A percentile compares a stretch with the other conserved stretches of the same genome.
Conservation (phyloP, 2,329 filamentous ascomycete species). For the Fusarium goolgardi region DNA sequence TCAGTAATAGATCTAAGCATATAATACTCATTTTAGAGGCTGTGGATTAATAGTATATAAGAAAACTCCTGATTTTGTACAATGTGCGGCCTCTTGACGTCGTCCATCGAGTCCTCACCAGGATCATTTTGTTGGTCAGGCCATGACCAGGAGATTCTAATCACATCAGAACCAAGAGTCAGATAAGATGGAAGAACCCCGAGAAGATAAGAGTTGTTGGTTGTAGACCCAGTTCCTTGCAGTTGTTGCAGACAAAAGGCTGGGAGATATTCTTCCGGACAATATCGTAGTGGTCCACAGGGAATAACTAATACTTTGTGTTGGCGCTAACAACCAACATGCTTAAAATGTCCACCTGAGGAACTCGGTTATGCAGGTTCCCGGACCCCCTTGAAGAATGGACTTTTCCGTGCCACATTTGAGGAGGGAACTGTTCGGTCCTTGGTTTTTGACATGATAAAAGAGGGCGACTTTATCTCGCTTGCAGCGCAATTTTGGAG, state of each 20-base stretch:
- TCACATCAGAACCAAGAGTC: neutral
- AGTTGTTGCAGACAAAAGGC: neutral
- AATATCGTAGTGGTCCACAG: neutral
- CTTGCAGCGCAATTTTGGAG: neutral
- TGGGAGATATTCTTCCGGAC: neutral
- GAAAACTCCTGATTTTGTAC: neutral
- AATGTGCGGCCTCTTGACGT: neutral
- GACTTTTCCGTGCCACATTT: neutral
- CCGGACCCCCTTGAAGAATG: neutral
- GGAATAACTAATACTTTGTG: neutral
- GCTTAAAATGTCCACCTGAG: neutral
- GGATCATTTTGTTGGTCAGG: neutral
- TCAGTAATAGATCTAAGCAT: neutral
- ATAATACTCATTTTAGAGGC: neutral
- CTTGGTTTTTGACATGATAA: neutral
- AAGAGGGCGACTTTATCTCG: neutral
- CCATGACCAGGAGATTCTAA: neutral
- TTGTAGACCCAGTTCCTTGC: neutral
- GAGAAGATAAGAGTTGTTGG: neutral
- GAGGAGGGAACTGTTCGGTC: neutral
- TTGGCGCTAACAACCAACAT: slow-evolving; percentile 12
- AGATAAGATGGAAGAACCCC: neutral
- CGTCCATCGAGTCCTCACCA: neutral
- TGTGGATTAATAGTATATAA: neutral
- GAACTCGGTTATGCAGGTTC: neutral